Evolutionary conservation across 805 yeast species (phyloP).

Genomic region (Ogataea sp.): DNA sequence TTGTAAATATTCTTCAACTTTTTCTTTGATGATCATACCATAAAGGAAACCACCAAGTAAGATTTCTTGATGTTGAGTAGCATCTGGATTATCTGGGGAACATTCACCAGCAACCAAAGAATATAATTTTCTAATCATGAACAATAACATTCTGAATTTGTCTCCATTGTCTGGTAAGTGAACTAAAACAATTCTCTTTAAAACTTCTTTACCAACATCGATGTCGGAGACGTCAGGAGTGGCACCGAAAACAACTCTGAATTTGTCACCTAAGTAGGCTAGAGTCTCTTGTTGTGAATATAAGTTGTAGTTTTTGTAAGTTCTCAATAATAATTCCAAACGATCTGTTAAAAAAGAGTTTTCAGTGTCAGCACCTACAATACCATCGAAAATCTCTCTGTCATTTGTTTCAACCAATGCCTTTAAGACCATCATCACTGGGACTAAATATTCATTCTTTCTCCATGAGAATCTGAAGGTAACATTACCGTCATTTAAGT

Average conservation of each 20-base stretch:
- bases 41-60: slow-evolving; percentile 91
- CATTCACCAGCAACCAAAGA: slow-evolving; percentile 96
- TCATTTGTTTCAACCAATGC: slow-evolving; percentile 88
- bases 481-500: slow-evolving; percentile 90
- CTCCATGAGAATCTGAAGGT: slow-evolving; percentile 97
- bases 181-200: slow-evolving; percentile 79
- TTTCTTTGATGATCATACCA: slow-evolving; percentile 95
- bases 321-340: slow-evolving; percentile 83
- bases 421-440: slow-evolving; percentile 86
- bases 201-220: slow-evolving; percentile 83
- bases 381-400: slow-evolving; percentile 92
- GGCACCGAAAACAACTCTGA: slow-evolving; percentile 87
- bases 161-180: slow-evolving; percentile 70
- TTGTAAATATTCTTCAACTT: slow-evolving; percentile 85
- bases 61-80: slow-evolving; percentile 97
- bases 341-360: slow-evolving; percentile 97
- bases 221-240: slow-evolving; percentile 81
- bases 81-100: slow-evolving; percentile 96
- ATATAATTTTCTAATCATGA: slow-evolving; percentile 93
- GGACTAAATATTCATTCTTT: slow-evolving; percentile 90
- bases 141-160: slow-evolving; percentile 79
- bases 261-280: slow-evolving; percentile 92
- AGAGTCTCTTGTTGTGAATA: slow-evolving; percentile 82
- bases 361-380: slow-evolving; percentile 78
- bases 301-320: slow-evolving; percentile 74